Base-by-base conservation (phyloP, 164 flowering plant genomes). In the Aristolochia fimbriata region DNA sequence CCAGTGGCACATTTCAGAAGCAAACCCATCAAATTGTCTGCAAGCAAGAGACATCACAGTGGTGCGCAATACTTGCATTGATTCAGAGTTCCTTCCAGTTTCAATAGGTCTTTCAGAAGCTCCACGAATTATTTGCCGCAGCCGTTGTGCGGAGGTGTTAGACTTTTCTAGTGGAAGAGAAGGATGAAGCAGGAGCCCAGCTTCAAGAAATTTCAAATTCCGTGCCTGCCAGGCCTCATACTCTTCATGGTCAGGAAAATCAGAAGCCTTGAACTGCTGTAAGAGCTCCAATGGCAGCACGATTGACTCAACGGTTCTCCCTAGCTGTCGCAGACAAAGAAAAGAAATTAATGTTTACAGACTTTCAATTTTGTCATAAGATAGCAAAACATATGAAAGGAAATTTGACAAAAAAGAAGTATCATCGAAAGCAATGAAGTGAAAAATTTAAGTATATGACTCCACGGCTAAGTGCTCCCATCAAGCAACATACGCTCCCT, bases 211-310 rank as follows among this genome's bases (percentile, higher is more conserved):
- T 71, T 87, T 87, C 71, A 89, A 62, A 37, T 76, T 77, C 62
- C 94, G 77, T 59, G 51, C 77, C 75, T 78, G 87, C 94, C 96
- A 92, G 25, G 82, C 72, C 62, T 84, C 84, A 72, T 83, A 86
- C 60, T 84, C 97, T 65, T 65, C 71, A 33, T 65, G 85, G 71
- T 65, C 78, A 15, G 85, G 66, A 68, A 92, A 92, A 70, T 92
- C 98, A 7, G 85, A 70, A 20, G 79, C 57, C 71, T 82, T 89
- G 58, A 84, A 73, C 68, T 87, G 97, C 70, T 83, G 97, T 54
- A 92, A 66, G 24, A 92, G 70, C 80, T 92, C 96, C 17, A 92
- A 70, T 23, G 98, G 98, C 23, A 92, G 70, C 65, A 89, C 91
- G 61, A 87, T 63, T 14, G 81, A 68, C 68, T 92, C 98, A 16